Evolutionary conservation across 2,329 filamentous ascomycete species (phyloP), one percentile per base, ranked within the genome.

Genomic region (Colletotrichum echinochloae): DNA sequence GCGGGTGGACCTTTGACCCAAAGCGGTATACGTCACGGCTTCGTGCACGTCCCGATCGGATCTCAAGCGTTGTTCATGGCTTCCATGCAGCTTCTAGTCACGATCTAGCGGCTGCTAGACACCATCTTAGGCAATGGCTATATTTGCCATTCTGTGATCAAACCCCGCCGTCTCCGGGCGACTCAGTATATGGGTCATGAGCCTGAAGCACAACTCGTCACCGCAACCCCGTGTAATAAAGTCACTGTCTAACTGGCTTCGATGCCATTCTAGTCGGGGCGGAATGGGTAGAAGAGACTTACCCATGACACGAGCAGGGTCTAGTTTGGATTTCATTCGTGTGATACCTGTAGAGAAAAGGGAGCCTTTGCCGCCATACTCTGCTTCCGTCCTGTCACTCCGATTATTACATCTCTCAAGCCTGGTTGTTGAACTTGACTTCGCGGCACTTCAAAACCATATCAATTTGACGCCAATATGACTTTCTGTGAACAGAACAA

Each of bases 51-150:
- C 26, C 49, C 39, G 14, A 14, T 5, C 26, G 23, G 44, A 14
- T 30, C 28, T 9, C 48, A 14, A 39, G 30, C n/a, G 3, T 1
- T 12, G 48, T 8, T 57, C 66, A 67, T 67, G 64, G 57, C 57
- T 62, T 67, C 33, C 41, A 37, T 52, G 30, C 39, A 28, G 44
- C 18, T 57, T 62, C 56, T 59, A 41, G 64, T 48, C 54, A 46
- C 26, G 28, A 59, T 18, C 23, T 37, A 46, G 35, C 33, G 33
- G 28, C 37, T 30, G n/a, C 52, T 12, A 37, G 23, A 18, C 20
- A 18, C 35, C 2, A 20, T 11, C 33, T 64, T 30, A n/a, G n/a
- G n/a, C n/a, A n/a, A n/a, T n/a, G n/a, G n/a, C 51, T 49, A 28
- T 52, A 8, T 46, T 11, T 8, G 26, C 8, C 12, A 16, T n/a